Base-by-base conservation (phyloP, 441 rosid genomes). In the Sinapis alba region DNA sequence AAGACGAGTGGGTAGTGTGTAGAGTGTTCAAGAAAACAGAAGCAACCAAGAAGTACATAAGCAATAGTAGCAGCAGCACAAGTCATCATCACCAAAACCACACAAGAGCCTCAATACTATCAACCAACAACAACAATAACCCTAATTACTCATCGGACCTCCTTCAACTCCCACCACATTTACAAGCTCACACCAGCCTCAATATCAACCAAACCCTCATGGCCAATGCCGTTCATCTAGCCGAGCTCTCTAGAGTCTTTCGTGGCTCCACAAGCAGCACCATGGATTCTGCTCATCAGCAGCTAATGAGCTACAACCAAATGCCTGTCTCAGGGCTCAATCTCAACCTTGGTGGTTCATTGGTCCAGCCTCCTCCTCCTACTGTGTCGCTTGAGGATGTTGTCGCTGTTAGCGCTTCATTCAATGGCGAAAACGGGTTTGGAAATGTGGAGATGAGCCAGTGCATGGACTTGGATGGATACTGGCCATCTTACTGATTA, bases 1-100 rank as follows among this genome's bases (percentile, higher is more conserved):
- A 88, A 83, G 91, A 89, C 30, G 93, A 89, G 74, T 89, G 93
- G 93, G 93, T 87, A 58, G 88, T 89, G 56, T 89, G 91, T 65
- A 88, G 91, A 2, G 89, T 89, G 56, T 87, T 87, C 78, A 88
- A 87, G 77, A 89, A 87, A 82, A 85, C 83, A 24, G 88, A 84
- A n/a, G 88, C 84, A 5, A 72, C 73, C 15, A 89, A 85, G 63
- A 89, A 89, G 71, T 89, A 83, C 83, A 68, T 91, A 50, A 87
- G 62, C 84, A 93, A 77, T 63, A 47, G 41, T 88, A 66, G 87
- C 89, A 76, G 62, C 80, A 34, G 77, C 77, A 62, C 78, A 68
- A 74, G 68, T 76, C 10, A 56, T 75, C 86, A 4, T 30, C 86
- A 15, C 67, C 86, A 43, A 68, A 77, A 83, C 79, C 85, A 80